phyloP scores from a whole-genome alignment of 225 moss, liverwort and hornwort genomes.

The Pseudisothecium myosuroides region DNA sequence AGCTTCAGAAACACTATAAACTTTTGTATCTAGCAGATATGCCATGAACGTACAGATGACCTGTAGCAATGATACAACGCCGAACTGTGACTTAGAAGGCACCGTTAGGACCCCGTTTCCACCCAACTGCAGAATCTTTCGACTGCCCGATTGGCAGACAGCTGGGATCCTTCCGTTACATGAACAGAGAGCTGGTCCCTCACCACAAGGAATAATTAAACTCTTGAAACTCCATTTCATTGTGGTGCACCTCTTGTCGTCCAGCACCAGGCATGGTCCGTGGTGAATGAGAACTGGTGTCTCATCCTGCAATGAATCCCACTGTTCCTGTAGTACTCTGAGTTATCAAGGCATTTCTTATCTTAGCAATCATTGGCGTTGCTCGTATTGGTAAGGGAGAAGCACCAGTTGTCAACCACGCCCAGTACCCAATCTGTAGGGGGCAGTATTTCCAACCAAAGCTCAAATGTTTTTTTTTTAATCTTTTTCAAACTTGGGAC shows the following conservation, averaged over 20 bases:
- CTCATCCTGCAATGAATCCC: neutral
- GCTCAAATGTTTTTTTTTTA: too few relatives aligned
- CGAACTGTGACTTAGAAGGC: neutral
- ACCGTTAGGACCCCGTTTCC: neutral
- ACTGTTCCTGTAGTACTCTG: neutral
- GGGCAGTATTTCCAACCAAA: too few relatives aligned
- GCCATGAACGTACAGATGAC: neutral
- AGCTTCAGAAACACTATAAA: neutral
- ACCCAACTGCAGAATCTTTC: neutral
- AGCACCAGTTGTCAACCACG: too few relatives aligned
- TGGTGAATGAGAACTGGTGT: neutral
- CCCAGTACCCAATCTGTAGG: too few relatives aligned
- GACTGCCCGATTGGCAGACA: neutral
- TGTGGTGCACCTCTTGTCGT: neutral
- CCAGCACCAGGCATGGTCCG: neutral
- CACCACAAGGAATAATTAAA: neutral
- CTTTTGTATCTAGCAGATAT: neutral
- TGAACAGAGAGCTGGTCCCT: neutral
- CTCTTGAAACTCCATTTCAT: neutral
- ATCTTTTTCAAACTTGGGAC: too few relatives aligned
- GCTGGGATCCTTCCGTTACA: neutral
- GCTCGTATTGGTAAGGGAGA: neutral
- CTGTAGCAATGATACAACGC: neutral
- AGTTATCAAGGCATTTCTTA: neutral
- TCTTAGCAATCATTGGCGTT: constrained; percentile 11